Conservation (phyloP, 179 eudicot genomes). For the Silene vulgaris region DNA sequence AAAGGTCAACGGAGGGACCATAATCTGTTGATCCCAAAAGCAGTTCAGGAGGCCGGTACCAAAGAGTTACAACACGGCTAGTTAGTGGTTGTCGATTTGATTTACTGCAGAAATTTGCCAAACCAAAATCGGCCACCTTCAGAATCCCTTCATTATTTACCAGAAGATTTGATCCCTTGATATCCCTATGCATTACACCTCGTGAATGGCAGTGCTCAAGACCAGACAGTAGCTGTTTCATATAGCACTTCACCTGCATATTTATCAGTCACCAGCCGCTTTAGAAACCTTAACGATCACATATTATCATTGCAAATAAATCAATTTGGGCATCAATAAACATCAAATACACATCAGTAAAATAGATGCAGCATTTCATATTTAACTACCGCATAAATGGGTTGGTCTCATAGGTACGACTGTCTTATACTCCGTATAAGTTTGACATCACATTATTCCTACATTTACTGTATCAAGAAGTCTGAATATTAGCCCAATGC, state of each 20-base stretch:
- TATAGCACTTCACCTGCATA: slow-evolving; percentile 73
- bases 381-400: background rate
- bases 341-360: background rate
- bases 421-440: too few species aligned
- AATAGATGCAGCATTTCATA: too few species aligned
- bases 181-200: slow-evolving; percentile 77
- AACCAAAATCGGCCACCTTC: slow-evolving; percentile 81
- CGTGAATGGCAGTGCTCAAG: slow-evolving; percentile 85
- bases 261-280: background rate
- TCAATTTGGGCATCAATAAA: too few species aligned
- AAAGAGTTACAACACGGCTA: slow-evolving; percentile 77
- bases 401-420: background rate
- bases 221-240: slow-evolving; percentile 71
- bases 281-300: slow-evolving; percentile 1
- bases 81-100: slow-evolving; percentile 65
- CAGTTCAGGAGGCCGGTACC: slow-evolving; percentile 85
- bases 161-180: slow-evolving; percentile 82
- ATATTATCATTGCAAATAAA: background rate
- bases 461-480: background rate
- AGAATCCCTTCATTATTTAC: slow-evolving; percentile 61
- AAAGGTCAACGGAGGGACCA: slow-evolving; percentile 66
- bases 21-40: slow-evolving; percentile 79
- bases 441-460: background rate
- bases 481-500: background rate
- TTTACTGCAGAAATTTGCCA: slow-evolving; percentile 63